Evolutionary conservation across 2,329 filamentous ascomycete genomes (phyloP), one percentile per base, ranked within the genome.

Genomic region (Microdochium bolleyi): DNA sequence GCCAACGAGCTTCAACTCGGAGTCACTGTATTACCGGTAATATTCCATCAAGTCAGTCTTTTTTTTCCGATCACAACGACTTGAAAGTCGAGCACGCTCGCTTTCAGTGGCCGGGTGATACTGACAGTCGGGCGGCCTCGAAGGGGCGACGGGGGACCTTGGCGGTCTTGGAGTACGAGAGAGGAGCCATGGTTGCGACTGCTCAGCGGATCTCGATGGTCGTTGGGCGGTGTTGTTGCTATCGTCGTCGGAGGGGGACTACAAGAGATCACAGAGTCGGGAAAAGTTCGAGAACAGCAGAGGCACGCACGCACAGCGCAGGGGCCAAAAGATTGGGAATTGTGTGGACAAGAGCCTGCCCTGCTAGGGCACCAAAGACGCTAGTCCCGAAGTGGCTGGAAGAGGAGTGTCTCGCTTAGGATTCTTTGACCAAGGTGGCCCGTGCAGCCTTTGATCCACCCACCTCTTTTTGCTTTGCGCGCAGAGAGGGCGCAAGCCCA

Each of bases 121-220:
- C 92, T 89, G 88, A 97, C 94, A 99, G 85, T 88, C 94, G 94
- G 82, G 94, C 94, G 79, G 92, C 92, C 89, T 97, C 94, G 85
- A 96, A 97, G 73, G 94, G 92, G 81, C 92, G 88, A 79, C 88
- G 84, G 72, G 92, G 92, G 83, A 95, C 91, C 88, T 95, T 96
- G 77, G 95, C 95, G 84, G 94, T 99, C 90, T 99, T 99, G 75
- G 88, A 95, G 83, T 96, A 96, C 69, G 87, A 88, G 74, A 85
- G 78, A 65, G 73, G 71, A 67, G 70, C 67, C 73, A 73, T 73
- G 61, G 38, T 65, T 61, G 65, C 62, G 64, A 64, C 53, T 52
- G 49, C 60, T 62, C 59, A 53, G 19, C 16, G 16, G 41, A 46
- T 46, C 41, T 46, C 41, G 41, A 56, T 41, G 46, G 54, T 52